A percentile compares a stretch with the other conserved stretches of the same genome.
phyloP scores from a whole-genome alignment of 305 asterid species.

The Salvia sclarea region DNA sequence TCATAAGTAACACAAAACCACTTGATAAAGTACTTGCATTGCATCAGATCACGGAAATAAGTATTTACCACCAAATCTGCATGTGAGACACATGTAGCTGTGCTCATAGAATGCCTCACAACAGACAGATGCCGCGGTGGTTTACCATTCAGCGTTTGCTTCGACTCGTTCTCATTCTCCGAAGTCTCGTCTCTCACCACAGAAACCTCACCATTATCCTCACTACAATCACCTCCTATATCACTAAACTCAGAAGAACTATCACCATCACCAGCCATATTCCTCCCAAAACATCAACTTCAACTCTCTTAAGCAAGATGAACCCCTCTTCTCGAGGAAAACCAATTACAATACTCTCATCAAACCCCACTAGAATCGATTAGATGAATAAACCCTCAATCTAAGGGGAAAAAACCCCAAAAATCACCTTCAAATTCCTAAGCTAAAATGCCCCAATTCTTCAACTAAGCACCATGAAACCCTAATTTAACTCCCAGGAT shows the following conservation, averaged over 20 bases:
- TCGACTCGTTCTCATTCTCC: conserved; percentile 38
- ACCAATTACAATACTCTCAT: neutral
- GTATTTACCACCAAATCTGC: conserved; percentile 43
- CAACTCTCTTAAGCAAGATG: conserved; percentile 23
- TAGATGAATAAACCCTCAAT: neutral
- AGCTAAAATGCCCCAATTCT: neutral
- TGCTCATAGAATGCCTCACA: conserved; percentile 49
- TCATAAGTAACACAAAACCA: neutral
- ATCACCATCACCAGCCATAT: conserved; percentile 62
- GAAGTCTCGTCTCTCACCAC: conserved; percentile 36
- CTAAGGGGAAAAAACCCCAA: neutral
- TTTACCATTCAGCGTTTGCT: conserved; percentile 42
- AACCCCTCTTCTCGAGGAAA: conserved; percentile 25
- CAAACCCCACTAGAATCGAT: conserved; percentile 3
- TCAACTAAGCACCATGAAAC: conserved; percentile 19
- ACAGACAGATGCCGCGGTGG: conserved; percentile 60
- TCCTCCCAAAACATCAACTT: conserved; percentile 44
- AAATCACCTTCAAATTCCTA: neutral
- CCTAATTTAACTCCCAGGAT: neutral
- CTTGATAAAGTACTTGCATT: neutral
- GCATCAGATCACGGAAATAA: neutral
- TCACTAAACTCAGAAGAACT: conserved; percentile 38
- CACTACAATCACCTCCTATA: conserved; percentile 36
- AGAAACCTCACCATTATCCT: conserved; percentile 37
- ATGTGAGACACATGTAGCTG: conserved; percentile 40